Base-by-base conservation (phyloP, 495 filamentous ascomycete species). In the Alectoria sarmentosa region DNA sequence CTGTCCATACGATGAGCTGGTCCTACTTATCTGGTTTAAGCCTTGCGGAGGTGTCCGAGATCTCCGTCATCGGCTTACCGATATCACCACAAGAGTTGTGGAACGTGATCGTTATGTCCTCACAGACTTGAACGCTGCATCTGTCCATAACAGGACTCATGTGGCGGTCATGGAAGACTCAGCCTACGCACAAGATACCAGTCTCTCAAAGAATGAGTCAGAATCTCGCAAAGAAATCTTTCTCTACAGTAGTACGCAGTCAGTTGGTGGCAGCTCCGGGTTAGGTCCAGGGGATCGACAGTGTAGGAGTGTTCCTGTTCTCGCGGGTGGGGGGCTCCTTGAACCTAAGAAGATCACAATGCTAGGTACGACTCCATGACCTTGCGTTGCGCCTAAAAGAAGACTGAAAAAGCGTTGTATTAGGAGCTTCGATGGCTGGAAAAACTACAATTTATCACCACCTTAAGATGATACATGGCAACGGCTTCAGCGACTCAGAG, bases 391-490 rank as follows among this genome's bases (percentile, higher is more conserved):
- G 23, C 11, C n/a, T 26, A 4, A 8, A 14, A 15, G 52, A 26
- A 9, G 13, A 42, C 6, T 34, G 58, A 44, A 36, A 19, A 15
- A 28, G 21, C 13, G 13, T n/a, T 19, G 23, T 54, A 1, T n/a
- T 60, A 67, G 65, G 61, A 26, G 56, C 58, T 26, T 52, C 65
- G 30, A 37, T 54, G 38, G 55, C 66, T 26, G 62, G 66, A 41
- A 67, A 67, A 36, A 65, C 46, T 4, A 67, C 62, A 28, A 57
- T 62, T 4, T 32, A 46, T 48, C 60, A 67, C 37, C 66, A 56
- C 34, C 41, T 67, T 14, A 62, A 61, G n/a, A 59, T 60, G 21
- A 34, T 46, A 32, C 52, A 65, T 23, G 62, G 62, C 19, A 60
- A 26, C 30, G 46, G 36, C 10, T 42, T 55, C 32, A 26, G 14